phyloP scores from a whole-genome alignment of 352 stramenopile species.

The Blastocystis sp. region DNA sequence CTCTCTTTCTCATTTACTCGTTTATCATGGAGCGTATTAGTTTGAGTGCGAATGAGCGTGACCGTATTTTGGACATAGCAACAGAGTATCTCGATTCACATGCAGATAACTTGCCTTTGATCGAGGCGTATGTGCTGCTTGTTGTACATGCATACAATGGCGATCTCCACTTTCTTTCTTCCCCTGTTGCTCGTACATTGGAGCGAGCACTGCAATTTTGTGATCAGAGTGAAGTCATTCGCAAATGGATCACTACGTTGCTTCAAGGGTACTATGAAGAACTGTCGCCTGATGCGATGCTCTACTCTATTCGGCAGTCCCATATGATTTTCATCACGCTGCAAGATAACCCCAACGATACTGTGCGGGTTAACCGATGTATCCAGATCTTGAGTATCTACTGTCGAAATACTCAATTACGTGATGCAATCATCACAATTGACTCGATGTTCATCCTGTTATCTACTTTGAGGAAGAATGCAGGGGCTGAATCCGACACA shows the following conservation, averaged over 20 bases:
- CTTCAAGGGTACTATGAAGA: neutral
- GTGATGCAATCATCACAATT: neutral
- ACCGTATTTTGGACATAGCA: constrained; percentile 4
- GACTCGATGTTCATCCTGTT: constrained; percentile 19
- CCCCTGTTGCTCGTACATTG: neutral
- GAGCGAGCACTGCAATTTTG: neutral
- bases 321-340: constrained; percentile 24
- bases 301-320: neutral
- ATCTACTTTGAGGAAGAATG: neutral
- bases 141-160: constrained; percentile 32
- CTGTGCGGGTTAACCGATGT: neutral
- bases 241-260: constrained; percentile 16
- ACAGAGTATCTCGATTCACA: constrained; percentile 18
- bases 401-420: neutral
- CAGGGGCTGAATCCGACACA: neutral
- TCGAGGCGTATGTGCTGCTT: constrained; percentile 43
- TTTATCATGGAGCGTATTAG: constrained; percentile 11
- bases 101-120: neutral
- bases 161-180: neutral
- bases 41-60: neutral
- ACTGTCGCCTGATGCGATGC: neutral
- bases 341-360: constrained; percentile 7
- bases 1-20: constrained; percentile 37
- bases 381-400: neutral
- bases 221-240: neutral